phyloP scores from a whole-genome alignment of 768 basidiomycete species.

The Tylopilus rubrobrunneus region DNA sequence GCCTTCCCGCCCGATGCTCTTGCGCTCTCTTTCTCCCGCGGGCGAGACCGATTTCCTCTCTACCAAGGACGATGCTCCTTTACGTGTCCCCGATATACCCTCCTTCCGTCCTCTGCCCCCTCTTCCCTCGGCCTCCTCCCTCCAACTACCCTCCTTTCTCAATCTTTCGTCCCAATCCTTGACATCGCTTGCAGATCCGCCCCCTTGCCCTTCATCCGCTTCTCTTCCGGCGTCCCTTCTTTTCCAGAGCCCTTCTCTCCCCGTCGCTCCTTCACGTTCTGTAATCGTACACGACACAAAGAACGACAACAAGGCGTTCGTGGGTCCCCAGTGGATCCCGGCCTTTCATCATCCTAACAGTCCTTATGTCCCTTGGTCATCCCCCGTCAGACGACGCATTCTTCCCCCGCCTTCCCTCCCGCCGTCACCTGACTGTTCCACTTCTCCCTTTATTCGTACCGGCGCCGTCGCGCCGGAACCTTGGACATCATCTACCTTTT shows the following conservation, averaged over 20 bases:
- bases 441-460: slow-evolving; percentile 33
- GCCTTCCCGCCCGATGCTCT: slow-evolving; percentile 16
- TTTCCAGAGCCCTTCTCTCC: slow-evolving; percentile 10
- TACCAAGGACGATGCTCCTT: slow-evolving; percentile 9
- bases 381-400: slow-evolving; percentile 39
- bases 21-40: slow-evolving; percentile 5
- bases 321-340: slow-evolving; percentile 34
- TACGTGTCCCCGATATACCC: slow-evolving; percentile 9
- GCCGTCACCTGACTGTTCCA: slow-evolving; percentile 36
- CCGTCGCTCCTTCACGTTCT: slow-evolving; percentile 13
- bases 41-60: slow-evolving; percentile 6
- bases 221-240: slow-evolving; percentile 19
- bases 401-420: slow-evolving; percentile 32
- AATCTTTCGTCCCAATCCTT: slow-evolving; percentile 25
- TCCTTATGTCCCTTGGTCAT: slow-evolving; percentile 52
- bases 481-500: slow-evolving; percentile 24
- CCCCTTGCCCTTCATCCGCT: background rate
- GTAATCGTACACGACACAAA: slow-evolving; percentile 12
- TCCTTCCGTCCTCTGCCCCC: slow-evolving; percentile 32
- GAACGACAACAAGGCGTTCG: slow-evolving; percentile 20
- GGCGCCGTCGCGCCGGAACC: slow-evolving; percentile 43
- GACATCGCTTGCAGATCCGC: slow-evolving; percentile 9
- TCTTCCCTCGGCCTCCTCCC: slow-evolving; percentile 34
- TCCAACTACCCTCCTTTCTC: slow-evolving; percentile 39
- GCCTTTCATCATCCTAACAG: slow-evolving; percentile 48